phyloP scores from a whole-genome alignment of 2,329 filamentous ascomycete genomes.

The Geosmithia morbida region DNA sequence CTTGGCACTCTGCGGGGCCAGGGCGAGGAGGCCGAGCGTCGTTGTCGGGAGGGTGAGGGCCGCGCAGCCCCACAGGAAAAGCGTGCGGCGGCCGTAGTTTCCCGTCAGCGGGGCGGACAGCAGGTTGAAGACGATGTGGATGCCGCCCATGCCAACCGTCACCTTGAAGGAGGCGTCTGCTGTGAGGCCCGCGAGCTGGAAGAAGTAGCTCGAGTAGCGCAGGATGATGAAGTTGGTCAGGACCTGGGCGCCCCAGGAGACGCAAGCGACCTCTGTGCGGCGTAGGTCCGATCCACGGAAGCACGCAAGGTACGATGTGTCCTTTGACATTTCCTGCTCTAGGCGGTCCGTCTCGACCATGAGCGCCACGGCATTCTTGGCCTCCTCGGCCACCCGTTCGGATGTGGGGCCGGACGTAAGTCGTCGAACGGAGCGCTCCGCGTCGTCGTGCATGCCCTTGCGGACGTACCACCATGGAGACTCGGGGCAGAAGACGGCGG shows the following conservation, averaged over 20 bases:
- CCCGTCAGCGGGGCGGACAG: constrained; percentile 28
- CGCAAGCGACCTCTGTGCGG: constrained; percentile 27
- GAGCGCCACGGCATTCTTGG: constrained; percentile 25
- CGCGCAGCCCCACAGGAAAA: constrained; percentile 21
- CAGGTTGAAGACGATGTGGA: constrained; percentile 29
- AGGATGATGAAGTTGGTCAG: constrained; percentile 27
- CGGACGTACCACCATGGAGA: constrained; percentile 28
- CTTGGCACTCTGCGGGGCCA: not conserved
- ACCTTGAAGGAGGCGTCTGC: constrained; percentile 20
- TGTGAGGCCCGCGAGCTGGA: constrained; percentile 24
- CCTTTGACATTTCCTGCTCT: constrained; percentile 22
- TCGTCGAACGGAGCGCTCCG: constrained; percentile 19
- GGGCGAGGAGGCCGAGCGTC: not conserved
- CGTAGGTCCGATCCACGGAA: constrained; percentile 31
- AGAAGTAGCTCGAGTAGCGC: constrained; percentile 43
- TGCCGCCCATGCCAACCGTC: constrained; percentile 24
- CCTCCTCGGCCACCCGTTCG: constrained; percentile 16
- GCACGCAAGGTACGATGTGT: constrained; percentile 28
- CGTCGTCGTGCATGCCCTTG: constrained; percentile 15
- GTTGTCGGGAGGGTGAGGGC: not conserved
- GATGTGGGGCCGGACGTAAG: constrained; percentile 12
- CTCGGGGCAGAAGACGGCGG: constrained; percentile 22
- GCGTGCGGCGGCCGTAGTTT: constrained; percentile 26
- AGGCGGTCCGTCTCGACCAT: constrained; percentile 34
- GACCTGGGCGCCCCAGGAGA: constrained; percentile 27